These are phyloP conservation scores for Phialocephala sp. DNA, from an alignment of 2,329 filamentous ascomycete genomes.

Conservation along the genomic window DNA sequence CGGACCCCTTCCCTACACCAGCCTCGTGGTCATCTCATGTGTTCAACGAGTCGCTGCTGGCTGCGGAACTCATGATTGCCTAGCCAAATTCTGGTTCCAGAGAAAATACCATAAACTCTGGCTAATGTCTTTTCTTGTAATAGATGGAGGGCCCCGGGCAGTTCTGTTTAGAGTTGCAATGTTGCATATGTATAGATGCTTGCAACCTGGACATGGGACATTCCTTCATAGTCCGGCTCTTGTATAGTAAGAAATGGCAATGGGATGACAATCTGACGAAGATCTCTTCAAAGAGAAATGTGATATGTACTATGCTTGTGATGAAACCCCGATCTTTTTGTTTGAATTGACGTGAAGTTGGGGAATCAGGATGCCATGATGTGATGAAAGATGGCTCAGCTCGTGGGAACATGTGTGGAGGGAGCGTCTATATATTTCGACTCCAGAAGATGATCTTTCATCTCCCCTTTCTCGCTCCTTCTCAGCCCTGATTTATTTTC, in stretches of 20 bases:
- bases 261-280: conserved; percentile 14
- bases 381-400: neutral
- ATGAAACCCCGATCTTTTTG: neutral
- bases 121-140: conserved; percentile 40
- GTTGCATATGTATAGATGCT: conserved; percentile 15
- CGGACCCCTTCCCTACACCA: neutral
- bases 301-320: neutral
- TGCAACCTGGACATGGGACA: conserved; percentile 13
- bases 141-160: conserved; percentile 23
- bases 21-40: conserved; percentile 18
- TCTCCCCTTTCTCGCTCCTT: neutral
- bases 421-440: neutral
- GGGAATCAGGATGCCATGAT: neutral
- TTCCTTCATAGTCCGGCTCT: conserved; percentile 20
- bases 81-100: conserved; percentile 16
- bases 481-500: neutral
- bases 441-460: neutral
- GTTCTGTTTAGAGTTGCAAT: conserved; percentile 16
- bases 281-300: neutral
- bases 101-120: conserved; percentile 19
- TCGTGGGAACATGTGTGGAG: neutral
- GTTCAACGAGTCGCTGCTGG: conserved; percentile 25
- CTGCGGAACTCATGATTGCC: conserved; percentile 24
- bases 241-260: conserved; percentile 28
- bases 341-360: neutral